Conservation (phyloP, 208 protist species). For the Vickermania spadyakhi region DNA sequence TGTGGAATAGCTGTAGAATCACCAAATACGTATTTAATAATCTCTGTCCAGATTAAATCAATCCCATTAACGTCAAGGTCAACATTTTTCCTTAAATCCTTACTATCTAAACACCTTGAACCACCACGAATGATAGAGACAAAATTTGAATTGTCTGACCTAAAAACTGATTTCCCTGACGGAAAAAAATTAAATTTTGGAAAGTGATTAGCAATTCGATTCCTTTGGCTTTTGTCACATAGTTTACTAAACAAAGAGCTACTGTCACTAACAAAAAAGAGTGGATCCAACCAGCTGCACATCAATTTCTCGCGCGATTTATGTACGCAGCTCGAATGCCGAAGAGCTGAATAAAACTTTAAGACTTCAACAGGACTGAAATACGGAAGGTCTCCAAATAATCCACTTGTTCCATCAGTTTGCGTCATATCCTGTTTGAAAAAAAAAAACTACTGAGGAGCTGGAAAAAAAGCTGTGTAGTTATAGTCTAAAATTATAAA, state of each 20-base stretch:
- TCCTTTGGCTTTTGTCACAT: background rate
- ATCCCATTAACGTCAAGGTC: background rate
- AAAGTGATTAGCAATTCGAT: background rate
- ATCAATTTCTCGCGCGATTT: conserved; percentile 44
- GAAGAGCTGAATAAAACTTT: conserved; percentile 50
- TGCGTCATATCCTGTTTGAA: conserved; percentile 10
- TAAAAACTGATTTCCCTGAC: background rate
- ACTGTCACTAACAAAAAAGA: conserved; percentile 34
- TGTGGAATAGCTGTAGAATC: background rate
- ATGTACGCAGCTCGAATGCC: conserved; percentile 35
- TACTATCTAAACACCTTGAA: background rate
- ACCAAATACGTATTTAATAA: background rate
- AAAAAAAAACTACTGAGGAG: too few relatives aligned
- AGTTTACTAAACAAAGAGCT: background rate
- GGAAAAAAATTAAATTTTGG: background rate
- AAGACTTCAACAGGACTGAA: conserved; percentile 47
- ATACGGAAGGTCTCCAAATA: conserved; percentile 65
- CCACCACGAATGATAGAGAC: background rate
- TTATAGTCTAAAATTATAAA: too few relatives aligned
- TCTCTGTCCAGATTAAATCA: background rate
- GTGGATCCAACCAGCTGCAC: conserved; percentile 15
- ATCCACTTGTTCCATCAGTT: conserved; percentile 32
- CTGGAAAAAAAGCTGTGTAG: too few relatives aligned
- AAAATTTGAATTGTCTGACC: background rate
- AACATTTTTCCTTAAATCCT: background rate